Conservation (phyloP, 2,329 filamentous ascomycete species). For the Colletotrichum simmondsii region DNA sequence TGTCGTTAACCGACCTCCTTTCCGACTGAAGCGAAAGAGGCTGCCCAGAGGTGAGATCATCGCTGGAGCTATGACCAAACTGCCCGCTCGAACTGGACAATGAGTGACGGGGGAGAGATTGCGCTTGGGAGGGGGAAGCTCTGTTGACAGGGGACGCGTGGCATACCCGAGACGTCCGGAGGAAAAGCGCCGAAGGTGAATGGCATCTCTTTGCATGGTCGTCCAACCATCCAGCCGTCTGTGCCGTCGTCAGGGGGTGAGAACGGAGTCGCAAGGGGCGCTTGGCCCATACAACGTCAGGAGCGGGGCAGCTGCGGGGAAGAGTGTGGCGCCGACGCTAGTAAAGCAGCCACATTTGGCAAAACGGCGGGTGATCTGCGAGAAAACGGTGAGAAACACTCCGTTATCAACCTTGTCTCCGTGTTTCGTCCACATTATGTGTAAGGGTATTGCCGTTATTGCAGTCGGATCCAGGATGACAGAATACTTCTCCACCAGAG, state of each 20-base stretch:
- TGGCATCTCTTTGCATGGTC: slow-evolving; percentile 2
- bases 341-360: slow-evolving; percentile 13
- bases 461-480: not conserved
- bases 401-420: slow-evolving; percentile 15
- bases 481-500: not conserved
- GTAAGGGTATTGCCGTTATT: slow-evolving; percentile 11
- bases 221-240: not conserved
- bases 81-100: slow-evolving; percentile 3
- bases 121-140: not conserved
- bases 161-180: slow-evolving; percentile 19
- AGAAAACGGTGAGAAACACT: slow-evolving; percentile 17
- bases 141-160: slow-evolving; percentile 10
- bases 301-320: slow-evolving; percentile 20
- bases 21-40: not conserved
- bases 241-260: not conserved
- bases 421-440: not conserved
- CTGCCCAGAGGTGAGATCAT: not conserved
- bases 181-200: slow-evolving; percentile 17
- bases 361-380: slow-evolving; percentile 26
- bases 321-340: slow-evolving; percentile 26
- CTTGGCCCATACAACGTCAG: slow-evolving; percentile 20
- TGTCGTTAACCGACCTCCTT: not conserved
- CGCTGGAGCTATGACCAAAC: not conserved
- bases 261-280: not conserved
- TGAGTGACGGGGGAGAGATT: slow-evolving; percentile 7